Base-by-base conservation (phyloP, 2,329 filamentous ascomycete genomes). In the Diplocarpon rosae region DNA sequence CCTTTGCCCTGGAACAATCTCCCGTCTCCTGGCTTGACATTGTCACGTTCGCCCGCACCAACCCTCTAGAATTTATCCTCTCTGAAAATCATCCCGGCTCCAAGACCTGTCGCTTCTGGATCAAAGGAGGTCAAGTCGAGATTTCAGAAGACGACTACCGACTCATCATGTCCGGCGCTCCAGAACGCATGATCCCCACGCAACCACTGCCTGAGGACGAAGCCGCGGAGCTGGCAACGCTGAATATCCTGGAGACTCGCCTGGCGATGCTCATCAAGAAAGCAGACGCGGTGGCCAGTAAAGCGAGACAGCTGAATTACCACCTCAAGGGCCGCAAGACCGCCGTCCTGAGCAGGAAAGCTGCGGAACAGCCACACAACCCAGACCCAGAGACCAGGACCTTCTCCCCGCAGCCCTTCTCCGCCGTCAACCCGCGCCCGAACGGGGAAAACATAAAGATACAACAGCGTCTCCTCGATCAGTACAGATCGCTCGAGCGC, bases 81-180 rank as follows among this genome's bases (percentile, higher is more conserved):
- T 78, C 77, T 43, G 78, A 83, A 46, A 73, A 75, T 50, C 71
- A 76, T 36, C 81, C 85, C 52, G 83, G 83, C 15, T 67, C 75
- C 42, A 75, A 82, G 37, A 78, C 83, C 42, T 93, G 87, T 59
- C 84, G 86, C 51, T 92, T 94, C 62, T 78, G 80, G 58, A 80
- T 86, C 52, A 88, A 88, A 59, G 84, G 88, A 49, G 75, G 81
- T 52, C 76, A 84, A 38, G 82, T 93, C 8, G 85, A 94, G 65
- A 90, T 95, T 49, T 80, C 78, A 14, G 86, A 93, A 62, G 86
- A 93, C 61, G 87, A 95, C 60, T 94, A 82, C 71, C 75, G 88
- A 34, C 68, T 94, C 52, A 89, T 94, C 53, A 78, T 80, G 43
- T 89, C 84, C 32, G 86, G 87, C 24, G 84, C 85, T 52, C 76